Evolutionary conservation across 1,284 basidiomycete species (phyloP).

Genomic region (Tremellales sp.): DNA sequence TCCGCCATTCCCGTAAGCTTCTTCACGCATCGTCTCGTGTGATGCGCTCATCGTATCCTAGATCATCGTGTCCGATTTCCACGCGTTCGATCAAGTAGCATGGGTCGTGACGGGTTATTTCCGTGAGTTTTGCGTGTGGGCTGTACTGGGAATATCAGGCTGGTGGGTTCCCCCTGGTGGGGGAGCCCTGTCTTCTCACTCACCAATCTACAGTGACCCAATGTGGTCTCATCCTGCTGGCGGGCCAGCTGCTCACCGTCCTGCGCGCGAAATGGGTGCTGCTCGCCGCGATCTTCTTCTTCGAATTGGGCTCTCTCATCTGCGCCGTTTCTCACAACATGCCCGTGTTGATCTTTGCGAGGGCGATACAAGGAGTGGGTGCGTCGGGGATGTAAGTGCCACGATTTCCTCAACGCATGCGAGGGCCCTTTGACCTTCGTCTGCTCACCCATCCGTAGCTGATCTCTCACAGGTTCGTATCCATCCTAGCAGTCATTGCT

Average conservation of each 20-base stretch:
- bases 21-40: too few relatives aligned
- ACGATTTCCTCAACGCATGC: background rate
- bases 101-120: slow-evolving; percentile 54
- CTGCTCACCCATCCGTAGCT: slow-evolving; percentile 20
- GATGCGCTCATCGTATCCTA: too few relatives aligned
- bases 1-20: slow-evolving; percentile 52
- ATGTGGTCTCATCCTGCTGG: slow-evolving; percentile 48
- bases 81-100: slow-evolving; percentile 38
- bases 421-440: background rate
- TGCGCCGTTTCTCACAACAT: slow-evolving; percentile 52
- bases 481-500: slow-evolving; percentile 48
- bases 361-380: slow-evolving; percentile 50
- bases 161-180: too few relatives aligned
- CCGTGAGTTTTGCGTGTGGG: slow-evolving; percentile 40
- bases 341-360: slow-evolving; percentile 52
- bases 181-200: background rate
- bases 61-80: slow-evolving; percentile 52
- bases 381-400: slow-evolving; percentile 5
- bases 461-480: too few relatives aligned
- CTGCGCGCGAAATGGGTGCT: slow-evolving; percentile 52
- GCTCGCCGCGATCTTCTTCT: slow-evolving; percentile 50
- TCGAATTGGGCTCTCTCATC: slow-evolving; percentile 53
- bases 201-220: slow-evolving; percentile 41
- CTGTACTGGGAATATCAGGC: too few relatives aligned
- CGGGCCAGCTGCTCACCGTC: slow-evolving; percentile 49